phyloP scores from a whole-genome alignment of 2,329 filamentous ascomycete species.

The Bipolaris cookei region DNA sequence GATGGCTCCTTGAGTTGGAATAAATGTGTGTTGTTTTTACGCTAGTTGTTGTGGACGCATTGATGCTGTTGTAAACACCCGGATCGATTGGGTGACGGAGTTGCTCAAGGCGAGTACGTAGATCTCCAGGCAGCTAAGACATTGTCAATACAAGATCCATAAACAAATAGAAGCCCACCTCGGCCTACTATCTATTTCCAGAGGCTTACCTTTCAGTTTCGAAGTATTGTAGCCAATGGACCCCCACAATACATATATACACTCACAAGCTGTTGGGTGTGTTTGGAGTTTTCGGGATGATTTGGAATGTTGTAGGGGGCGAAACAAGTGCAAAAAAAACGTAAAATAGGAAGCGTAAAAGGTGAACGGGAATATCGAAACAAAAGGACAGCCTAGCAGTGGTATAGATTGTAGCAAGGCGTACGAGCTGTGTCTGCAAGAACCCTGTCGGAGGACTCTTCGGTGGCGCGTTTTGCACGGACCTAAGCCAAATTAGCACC shows the following conservation, averaged over 20 bases:
- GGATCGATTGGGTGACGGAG: not conserved
- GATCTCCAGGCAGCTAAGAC: not conserved
- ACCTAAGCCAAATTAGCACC: no score
- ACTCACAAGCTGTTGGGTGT: not conserved
- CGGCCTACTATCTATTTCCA: not conserved
- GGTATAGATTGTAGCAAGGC: no score
- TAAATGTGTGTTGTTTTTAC: not conserved
- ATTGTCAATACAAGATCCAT: not conserved
- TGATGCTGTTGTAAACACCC: not conserved
- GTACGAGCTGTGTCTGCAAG: no score
- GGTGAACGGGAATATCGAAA: no score
- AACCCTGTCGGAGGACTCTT: no score
- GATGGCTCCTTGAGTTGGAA: not conserved
- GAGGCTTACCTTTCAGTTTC: not conserved
- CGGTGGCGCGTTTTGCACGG: no score
- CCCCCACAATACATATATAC: not conserved
- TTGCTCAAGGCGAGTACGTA: not conserved
- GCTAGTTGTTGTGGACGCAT: not conserved
- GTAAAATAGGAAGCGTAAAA: no score
- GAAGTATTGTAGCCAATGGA: not conserved
- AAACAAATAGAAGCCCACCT: not conserved
- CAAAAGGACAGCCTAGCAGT: no score
- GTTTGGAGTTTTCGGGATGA: not conserved
- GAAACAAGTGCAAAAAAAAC: no score
- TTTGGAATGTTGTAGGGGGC: not conserved